A percentile compares a stretch with the other conserved stretches of the same genome.
Conservation (phyloP, 768 basidiomycete genomes). For the Crassisporium funariophilum region DNA sequence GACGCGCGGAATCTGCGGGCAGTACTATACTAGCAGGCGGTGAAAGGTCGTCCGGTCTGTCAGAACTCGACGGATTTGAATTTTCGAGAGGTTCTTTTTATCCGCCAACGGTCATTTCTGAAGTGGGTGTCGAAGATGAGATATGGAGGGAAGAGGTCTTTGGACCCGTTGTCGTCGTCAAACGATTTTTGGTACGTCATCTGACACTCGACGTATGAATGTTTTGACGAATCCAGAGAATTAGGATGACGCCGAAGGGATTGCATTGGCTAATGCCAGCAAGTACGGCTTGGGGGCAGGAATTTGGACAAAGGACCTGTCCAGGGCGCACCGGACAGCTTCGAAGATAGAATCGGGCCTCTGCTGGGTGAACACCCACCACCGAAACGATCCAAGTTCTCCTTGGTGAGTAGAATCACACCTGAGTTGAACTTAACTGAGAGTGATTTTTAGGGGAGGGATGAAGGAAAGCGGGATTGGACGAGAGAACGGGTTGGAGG, state of each 20-base stretch:
- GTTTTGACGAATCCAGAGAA: background rate
- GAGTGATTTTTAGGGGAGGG: constrained; percentile 65
- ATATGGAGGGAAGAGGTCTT: constrained; percentile 87
- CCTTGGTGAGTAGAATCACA: constrained; percentile 68
- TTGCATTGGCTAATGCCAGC: constrained; percentile 70
- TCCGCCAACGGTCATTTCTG: constrained; percentile 74
- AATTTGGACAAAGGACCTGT: constrained; percentile 77
- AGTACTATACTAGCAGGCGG: constrained; percentile 67
- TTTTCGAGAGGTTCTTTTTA: constrained; percentile 76
- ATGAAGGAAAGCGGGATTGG: constrained; percentile 92
- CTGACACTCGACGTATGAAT: background rate
- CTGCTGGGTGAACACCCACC: constrained; percentile 89
- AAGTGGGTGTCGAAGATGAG: constrained; percentile 57
- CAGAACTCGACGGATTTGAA: constrained; percentile 69
- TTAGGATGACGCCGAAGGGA: constrained; percentile 65
- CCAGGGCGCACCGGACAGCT: constrained; percentile 75
- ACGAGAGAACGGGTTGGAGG: constrained; percentile 83
- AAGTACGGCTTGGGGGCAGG: constrained; percentile 83
- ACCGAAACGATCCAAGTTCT: constrained; percentile 86
- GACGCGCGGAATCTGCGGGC: constrained; percentile 33
- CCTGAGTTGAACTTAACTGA: too few relatives aligned
- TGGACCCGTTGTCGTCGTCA: constrained; percentile 80
- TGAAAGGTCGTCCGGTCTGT: constrained; percentile 58
- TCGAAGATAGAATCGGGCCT: constrained; percentile 71
- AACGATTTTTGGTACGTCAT: constrained; percentile 37